Evolutionary conservation across 1,139 yeast genomes (phyloP).

Genomic region (Pichia sorboxylosa): DNA sequence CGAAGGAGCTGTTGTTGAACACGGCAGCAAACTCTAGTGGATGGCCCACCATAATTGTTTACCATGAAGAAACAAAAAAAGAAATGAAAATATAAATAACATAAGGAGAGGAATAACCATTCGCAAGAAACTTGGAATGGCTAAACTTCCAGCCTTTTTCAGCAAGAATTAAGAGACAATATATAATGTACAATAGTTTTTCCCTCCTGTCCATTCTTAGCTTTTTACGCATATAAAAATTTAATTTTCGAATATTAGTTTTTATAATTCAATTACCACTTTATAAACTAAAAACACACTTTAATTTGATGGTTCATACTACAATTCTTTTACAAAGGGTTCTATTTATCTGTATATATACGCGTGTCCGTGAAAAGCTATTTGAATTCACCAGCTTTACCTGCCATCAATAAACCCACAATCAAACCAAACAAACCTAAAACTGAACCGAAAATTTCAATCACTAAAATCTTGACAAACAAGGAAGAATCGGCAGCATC

Average conservation of each 20-base stretch:
- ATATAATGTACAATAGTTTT: too few species aligned
- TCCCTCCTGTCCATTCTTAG: neutral
- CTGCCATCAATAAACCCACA: constrained; percentile 95
- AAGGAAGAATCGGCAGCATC: constrained; percentile 96
- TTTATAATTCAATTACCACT: constrained; percentile 7
- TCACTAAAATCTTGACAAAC: constrained; percentile 90
- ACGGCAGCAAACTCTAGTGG: constrained; percentile 16
- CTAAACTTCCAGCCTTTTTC: too few species aligned
- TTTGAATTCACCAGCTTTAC: constrained; percentile 74
- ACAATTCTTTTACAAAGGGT: neutral
- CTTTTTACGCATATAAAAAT: constrained; percentile 3
- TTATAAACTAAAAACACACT: neutral
- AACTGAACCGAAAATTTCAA: constrained; percentile 94
- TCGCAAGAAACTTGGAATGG: too few species aligned
- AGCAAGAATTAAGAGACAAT: too few species aligned
- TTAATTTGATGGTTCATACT: too few species aligned
- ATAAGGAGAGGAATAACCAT: too few species aligned
- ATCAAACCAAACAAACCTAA: constrained; percentile 89
- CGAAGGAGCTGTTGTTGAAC: constrained; percentile 59
- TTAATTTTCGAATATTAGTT: constrained; percentile 10
- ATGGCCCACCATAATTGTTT: too few species aligned
- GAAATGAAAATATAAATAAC: too few species aligned
- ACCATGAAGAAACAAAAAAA: too few species aligned
- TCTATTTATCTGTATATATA: too few species aligned
- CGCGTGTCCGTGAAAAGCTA: constrained; percentile 7